Percentiles rank a stretch among this genome's conserved stretches.
These are phyloP conservation scores for Tylopilus sp. DNA, from an alignment of 1,284 basidiomycete genomes.

Conservation along the genomic window DNA sequence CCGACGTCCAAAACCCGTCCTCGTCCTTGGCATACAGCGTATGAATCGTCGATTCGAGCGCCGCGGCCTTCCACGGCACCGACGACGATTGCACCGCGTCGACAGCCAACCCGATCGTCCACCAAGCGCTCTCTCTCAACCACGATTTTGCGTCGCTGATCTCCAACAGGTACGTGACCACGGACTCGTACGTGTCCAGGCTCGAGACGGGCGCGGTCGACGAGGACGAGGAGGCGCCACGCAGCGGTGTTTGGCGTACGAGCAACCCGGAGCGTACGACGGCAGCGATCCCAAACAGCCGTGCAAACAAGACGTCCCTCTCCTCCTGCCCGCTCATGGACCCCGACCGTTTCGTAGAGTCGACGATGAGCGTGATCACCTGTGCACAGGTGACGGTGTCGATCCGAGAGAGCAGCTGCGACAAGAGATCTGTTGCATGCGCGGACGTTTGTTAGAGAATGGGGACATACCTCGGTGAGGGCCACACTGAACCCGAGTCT, in stretches of 20 bases:
- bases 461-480: conserved; percentile 78
- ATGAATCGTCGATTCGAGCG: conserved; percentile 52
- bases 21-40: conserved; percentile 43
- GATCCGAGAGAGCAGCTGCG: conserved; percentile 78
- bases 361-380: conserved; percentile 70
- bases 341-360: conserved; percentile 66
- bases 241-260: conserved; percentile 56
- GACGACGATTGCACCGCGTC: conserved; percentile 57
- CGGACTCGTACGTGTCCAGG: conserved; percentile 59
- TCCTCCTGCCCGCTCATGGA: conserved; percentile 88
- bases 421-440: conserved; percentile 9
- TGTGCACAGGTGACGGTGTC: conserved; percentile 77
- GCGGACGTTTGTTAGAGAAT: not conserved
- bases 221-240: conserved; percentile 49
- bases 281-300: conserved; percentile 85
- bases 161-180: conserved; percentile 63
- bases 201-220: conserved; percentile 55
- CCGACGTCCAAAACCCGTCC: conserved; percentile 67
- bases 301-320: conserved; percentile 89
- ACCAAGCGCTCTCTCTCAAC: conserved; percentile 91
- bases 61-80: conserved; percentile 74
- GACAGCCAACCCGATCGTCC: conserved; percentile 70
- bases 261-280: conserved; percentile 82
- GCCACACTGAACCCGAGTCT: conserved; percentile 94
- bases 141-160: conserved; percentile 86